These are phyloP conservation scores for Epichloe amarillans DNA, from an alignment of 2,329 filamentous ascomycete genomes.

Conservation along the genomic window DNA sequence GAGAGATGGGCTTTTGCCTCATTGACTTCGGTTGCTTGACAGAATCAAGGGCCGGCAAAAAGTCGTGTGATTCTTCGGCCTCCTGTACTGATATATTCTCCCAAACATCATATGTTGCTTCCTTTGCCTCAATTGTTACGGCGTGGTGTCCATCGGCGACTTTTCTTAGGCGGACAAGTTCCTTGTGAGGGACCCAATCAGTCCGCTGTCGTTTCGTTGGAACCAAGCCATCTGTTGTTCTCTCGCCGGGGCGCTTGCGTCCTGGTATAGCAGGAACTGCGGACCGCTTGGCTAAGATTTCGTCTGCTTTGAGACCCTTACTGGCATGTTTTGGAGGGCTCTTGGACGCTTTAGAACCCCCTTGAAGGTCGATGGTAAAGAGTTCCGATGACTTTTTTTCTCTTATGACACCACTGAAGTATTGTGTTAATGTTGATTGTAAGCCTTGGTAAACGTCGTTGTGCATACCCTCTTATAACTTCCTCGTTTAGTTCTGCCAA, in stretches of 20 bases:
- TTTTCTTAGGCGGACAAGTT: conserved; percentile 62
- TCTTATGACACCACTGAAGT: conserved; percentile 60
- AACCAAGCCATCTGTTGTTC: conserved; percentile 60
- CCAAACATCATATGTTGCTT: conserved; percentile 73
- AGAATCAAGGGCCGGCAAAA: conserved; percentile 54
- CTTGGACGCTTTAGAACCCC: conserved; percentile 51
- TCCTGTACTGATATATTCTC: conserved; percentile 26
- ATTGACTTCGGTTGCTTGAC: conserved; percentile 64
- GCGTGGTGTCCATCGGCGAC: conserved; percentile 63
- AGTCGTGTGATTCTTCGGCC: conserved; percentile 32
- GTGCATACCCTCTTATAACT: conserved; percentile 68
- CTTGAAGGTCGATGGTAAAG: conserved; percentile 68
- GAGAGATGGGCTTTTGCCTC: conserved; percentile 62
- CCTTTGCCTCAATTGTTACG: conserved; percentile 39
- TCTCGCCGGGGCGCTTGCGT: conserved; percentile 61
- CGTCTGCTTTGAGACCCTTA: conserved; percentile 77
- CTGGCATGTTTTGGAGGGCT: conserved; percentile 52
- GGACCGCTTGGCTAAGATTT: conserved; percentile 79
- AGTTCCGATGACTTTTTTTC: conserved; percentile 76
- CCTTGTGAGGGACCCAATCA: conserved; percentile 73
- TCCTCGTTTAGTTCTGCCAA: conserved; percentile 77
- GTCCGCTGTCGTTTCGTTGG: conserved; percentile 62
- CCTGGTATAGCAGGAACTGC: conserved; percentile 65
- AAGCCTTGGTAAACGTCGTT: neutral
- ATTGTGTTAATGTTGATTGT: neutral